Base-by-base conservation (phyloP, 164 flowering plant genomes). In the Vitis cinerea region DNA sequence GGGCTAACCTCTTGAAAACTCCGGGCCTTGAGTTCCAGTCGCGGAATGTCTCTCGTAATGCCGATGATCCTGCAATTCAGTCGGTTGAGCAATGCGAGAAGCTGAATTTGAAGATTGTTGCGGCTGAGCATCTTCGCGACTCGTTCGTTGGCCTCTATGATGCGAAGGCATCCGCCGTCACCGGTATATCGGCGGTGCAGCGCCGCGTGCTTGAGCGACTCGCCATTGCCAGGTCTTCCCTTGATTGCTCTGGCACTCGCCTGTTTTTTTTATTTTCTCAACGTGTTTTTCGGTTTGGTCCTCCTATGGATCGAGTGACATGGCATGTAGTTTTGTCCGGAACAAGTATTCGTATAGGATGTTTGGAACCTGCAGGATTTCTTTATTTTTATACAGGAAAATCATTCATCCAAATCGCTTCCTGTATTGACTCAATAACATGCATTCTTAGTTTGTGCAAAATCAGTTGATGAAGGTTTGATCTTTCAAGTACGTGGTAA, bases 131-230 rank as follows among this genome's bases (percentile, higher is more conserved):
- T 70, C 82, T 96, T 23, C 75, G 92, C 59, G 90, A 88, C 67
- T 71, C 81, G 77, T 93, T 86, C 55, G 66, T 89, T 9, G 99
- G 99, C 4, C 70, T 96, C 47, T 88, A 87, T 57, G 96, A 90
- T 64, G 71, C 72, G 48, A 82, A 82, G 60, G 44, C 44, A 37
- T 82, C 85, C 15, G 72, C 80, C 12, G 87, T 79, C 60, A 70
- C 87, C 9, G 77, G 69, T n/a, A 63, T 88, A 63, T 73, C 90
- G 12, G 10, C 71, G 1, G 59, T 23, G 0, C 93, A 89, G 71
- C 80, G 87, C 3, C 78, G 78, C n/a, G 75, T 77, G 4, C 96
- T 94, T 3, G 88, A 86, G 70, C 82, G 86, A 9, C 87, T 89
- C 48, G 93, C 88, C 50, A 51, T 59, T 10, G 87, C 88, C 58